Evolutionary conservation across 2,329 filamentous ascomycete species (phyloP), one percentile per base, ranked within the genome.

Genomic region (Periconia sp.): DNA sequence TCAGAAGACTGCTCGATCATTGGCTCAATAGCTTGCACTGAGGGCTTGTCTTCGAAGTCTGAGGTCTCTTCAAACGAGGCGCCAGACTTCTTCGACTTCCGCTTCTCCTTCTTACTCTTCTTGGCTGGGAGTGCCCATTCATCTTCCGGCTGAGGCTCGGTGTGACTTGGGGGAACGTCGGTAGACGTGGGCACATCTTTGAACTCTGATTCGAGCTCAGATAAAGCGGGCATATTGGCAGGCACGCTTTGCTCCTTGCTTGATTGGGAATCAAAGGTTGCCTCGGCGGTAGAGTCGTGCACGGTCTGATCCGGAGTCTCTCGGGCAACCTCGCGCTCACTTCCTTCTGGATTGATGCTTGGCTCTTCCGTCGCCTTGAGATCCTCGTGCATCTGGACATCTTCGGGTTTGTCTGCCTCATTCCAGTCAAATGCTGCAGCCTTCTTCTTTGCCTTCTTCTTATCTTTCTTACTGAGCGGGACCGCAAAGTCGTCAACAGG

Each of bases 371-470:
- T 15, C n/a, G 29, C 16, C 9, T 24, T 25, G 2, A 21, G 16
- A 12, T 40, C 28, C 25, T 51, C 29, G 4, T 17, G 11, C 11
- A 37, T 26, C 9, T 32, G 31, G 5, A 35, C 41, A 28, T 46
- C 36, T 30, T 46, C 42, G n/a, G 17, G n/a, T 15, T 34, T 43
- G 16, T 48, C 40, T 12, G 40, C 36, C 21, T 44, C 42, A 13
- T 19, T 18, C 31, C 31, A 22, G 10, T 53, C 36, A 13, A 40
- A 34, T 17, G 28, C 28, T n/a, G 36, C 26, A 18, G 29, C 36
- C 16, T 47, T 50, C 30, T 63, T 61, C 25, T 56, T 55, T 19
- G 40, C 54, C 43, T 66, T 70, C 43, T 63, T 61, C 41, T 62
- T 61, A 15, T 58, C 57, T 26, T 61, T 63, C 43, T 67, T 64